Conservation (phyloP, 1,284 basidiomycete species). For the Austropuccinia psidii region DNA sequence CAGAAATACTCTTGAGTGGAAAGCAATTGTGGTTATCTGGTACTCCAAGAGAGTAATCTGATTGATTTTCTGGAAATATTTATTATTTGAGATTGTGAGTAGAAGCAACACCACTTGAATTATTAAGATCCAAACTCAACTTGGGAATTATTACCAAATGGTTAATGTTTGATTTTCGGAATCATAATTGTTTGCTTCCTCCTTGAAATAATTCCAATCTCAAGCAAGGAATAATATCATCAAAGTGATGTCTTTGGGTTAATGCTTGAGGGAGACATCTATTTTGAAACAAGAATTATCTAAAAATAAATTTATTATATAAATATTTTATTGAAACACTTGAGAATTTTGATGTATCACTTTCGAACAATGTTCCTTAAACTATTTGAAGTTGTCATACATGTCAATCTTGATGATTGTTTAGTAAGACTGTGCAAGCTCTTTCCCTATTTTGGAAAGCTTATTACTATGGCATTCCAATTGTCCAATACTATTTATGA, state of each 20-base stretch:
- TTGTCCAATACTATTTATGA: not conserved
- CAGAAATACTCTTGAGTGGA: too few relatives aligned
- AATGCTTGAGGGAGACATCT: not conserved
- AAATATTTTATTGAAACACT: not conserved
- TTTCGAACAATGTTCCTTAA: not conserved
- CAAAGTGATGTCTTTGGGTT: not conserved
- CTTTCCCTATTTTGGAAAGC: not conserved
- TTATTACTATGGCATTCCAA: not conserved
- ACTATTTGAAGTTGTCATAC: not conserved
- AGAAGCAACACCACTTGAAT: too few relatives aligned
- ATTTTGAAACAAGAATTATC: not conserved
- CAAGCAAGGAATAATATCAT: not conserved
- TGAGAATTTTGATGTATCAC: not conserved
- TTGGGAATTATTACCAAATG: too few relatives aligned
- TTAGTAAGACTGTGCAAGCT: not conserved
- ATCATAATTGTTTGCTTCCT: not conserved
- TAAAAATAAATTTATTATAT: not conserved
- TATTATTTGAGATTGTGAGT: too few relatives aligned
- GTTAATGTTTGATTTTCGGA: not conserved
- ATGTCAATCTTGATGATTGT: not conserved
- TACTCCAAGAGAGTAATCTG: too few relatives aligned
- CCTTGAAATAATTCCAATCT: not conserved
- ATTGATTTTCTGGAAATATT: too few relatives aligned
- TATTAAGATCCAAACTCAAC: too few relatives aligned
- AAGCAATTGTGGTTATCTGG: too few relatives aligned